Conservation (phyloP, 805 yeast genomes). For the Monosporozyma aquatica region DNA sequence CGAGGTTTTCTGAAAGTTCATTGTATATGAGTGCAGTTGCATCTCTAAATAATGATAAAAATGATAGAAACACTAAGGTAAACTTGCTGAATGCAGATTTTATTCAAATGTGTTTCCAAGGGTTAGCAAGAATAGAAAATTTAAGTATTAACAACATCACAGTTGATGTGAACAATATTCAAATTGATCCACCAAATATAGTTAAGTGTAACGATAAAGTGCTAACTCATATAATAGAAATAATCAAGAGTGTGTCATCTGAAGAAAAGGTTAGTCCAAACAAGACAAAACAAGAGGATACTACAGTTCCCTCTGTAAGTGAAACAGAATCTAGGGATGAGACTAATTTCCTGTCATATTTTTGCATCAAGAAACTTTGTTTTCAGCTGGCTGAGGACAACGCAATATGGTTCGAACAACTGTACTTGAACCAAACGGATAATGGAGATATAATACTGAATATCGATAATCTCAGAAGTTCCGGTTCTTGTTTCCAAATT, state of each 20-base stretch:
- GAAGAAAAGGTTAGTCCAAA: too few relatives aligned
- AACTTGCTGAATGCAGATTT: slow-evolving; percentile 26
- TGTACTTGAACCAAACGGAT: slow-evolving; percentile 7
- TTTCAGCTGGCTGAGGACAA: slow-evolving; percentile 1
- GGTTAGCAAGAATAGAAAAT: slow-evolving; percentile 31
- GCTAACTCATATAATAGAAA: slow-evolving; percentile 1
- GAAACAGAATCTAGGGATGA: background rate
- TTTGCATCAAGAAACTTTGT: slow-evolving; percentile 8
- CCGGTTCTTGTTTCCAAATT: slow-evolving; percentile 1
- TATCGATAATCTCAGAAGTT: slow-evolving; percentile 2
- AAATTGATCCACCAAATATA: slow-evolving; percentile 21
- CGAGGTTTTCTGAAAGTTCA: slow-evolving; percentile 58
- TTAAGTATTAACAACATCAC: slow-evolving; percentile 27
- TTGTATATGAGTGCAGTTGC: slow-evolving; percentile 79
- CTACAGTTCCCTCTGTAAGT: background rate
- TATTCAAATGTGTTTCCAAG: slow-evolving; percentile 40
- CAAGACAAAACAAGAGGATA: background rate
- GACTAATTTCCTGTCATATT: slow-evolving; percentile 4
- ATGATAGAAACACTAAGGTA: slow-evolving; percentile 5
- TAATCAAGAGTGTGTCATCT: background rate
- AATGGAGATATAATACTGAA: slow-evolving; percentile 5
- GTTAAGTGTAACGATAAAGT: slow-evolving; percentile 10
- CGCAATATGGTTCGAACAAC: slow-evolving; percentile 2
- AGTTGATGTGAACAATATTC: slow-evolving; percentile 33
- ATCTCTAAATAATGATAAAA: background rate